A percentile compares a stretch with the other conserved stretches of the same genome.
Evolutionary conservation across 805 yeast genomes (phyloP).

Genomic region (Hanseniaspora clermontiae): DNA sequence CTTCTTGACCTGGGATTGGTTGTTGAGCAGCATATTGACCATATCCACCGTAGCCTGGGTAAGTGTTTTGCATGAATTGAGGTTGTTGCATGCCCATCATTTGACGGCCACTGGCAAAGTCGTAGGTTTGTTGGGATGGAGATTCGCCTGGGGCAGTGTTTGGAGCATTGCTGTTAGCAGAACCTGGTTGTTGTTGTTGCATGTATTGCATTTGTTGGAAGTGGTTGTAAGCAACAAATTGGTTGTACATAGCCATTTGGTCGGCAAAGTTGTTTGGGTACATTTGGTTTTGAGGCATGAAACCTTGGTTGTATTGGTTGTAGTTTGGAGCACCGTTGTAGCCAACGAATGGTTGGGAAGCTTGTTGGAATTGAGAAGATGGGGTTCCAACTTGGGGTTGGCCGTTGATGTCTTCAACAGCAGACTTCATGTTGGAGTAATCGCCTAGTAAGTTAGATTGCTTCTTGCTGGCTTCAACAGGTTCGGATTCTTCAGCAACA

Average conservation of each 20-base stretch:
- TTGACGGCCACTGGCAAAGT: slow-evolving; percentile 19
- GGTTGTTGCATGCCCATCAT: slow-evolving; percentile 12
- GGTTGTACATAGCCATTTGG: slow-evolving; percentile 12
- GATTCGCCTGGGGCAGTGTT: slow-evolving; percentile 21
- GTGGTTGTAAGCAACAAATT: slow-evolving; percentile 18
- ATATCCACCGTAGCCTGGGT: slow-evolving; percentile 1
- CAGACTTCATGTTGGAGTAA: slow-evolving; percentile 6
- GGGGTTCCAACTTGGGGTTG: slow-evolving; percentile 15
- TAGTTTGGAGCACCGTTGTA: slow-evolving; percentile 13
- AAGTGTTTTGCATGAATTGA: slow-evolving; percentile 7
- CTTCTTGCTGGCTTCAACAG: slow-evolving; percentile 3
- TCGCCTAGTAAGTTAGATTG: slow-evolving; percentile 1
- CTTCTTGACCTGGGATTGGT: slow-evolving; percentile 21
- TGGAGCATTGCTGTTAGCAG: slow-evolving; percentile 22
- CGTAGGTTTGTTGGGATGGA: slow-evolving; percentile 20
- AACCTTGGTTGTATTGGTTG: slow-evolving; percentile 8
- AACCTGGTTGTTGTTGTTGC: slow-evolving; percentile 16
- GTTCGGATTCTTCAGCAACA: slow-evolving; percentile 13
- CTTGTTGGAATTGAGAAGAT: slow-evolving; percentile 15
- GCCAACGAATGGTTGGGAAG: slow-evolving; percentile 16
- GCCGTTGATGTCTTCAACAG: slow-evolving; percentile 11
- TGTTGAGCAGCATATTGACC: slow-evolving; percentile 8
- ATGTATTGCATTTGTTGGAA: slow-evolving; percentile 19
- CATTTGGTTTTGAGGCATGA: slow-evolving; percentile 13
- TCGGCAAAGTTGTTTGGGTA: slow-evolving; percentile 5